Percentiles rank a stretch among this genome's conserved stretches.
Conservation (phyloP, 768 basidiomycete genomes). For the Galerina sulciceps region DNA sequence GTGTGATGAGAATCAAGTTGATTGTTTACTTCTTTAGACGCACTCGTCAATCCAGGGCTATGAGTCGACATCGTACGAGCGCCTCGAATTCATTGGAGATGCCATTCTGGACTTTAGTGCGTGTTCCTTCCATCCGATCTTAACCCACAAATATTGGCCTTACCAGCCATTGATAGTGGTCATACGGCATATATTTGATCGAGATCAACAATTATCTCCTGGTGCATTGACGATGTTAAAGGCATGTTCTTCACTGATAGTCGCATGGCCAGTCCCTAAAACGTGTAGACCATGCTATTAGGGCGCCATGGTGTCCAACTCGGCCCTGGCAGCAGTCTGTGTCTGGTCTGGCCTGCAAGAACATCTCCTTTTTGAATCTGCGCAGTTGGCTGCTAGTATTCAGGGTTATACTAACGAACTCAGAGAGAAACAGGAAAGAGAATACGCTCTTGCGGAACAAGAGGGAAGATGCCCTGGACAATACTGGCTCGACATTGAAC, state of each 20-base stretch:
- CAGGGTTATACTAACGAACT: slow-evolving; percentile 56
- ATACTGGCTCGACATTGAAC: slow-evolving; percentile 78
- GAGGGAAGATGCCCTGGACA: slow-evolving; percentile 64
- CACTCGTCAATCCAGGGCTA: slow-evolving; percentile 64
- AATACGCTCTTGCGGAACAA: slow-evolving; percentile 46
- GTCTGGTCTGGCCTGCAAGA: slow-evolving; percentile 69
- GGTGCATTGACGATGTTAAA: slow-evolving; percentile 83
- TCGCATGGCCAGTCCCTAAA: slow-evolving; percentile 7
- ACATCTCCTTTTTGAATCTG: slow-evolving; percentile 62
- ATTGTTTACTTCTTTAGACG: slow-evolving; percentile 51
- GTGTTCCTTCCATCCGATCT: slow-evolving; percentile 22
- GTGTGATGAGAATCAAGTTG: not conserved
- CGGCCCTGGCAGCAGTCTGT: slow-evolving; percentile 75
- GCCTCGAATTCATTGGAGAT: slow-evolving; percentile 87
- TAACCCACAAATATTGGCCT: slow-evolving; percentile 11
- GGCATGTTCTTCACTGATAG: slow-evolving; percentile 37
- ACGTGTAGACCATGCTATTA: slow-evolving; percentile 32
- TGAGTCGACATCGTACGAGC: slow-evolving; percentile 66
- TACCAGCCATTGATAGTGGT: slow-evolving; percentile 53
- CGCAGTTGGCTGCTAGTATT: slow-evolving; percentile 53
- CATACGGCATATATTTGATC: slow-evolving; percentile 69
- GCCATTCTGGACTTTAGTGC: slow-evolving; percentile 83
- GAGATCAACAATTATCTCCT: slow-evolving; percentile 66
- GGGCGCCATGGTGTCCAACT: slow-evolving; percentile 89
- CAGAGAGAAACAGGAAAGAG: slow-evolving; percentile 46